Conservation (phyloP, 108 stramenopile species). For the Schizochytrium sp. region DNA sequence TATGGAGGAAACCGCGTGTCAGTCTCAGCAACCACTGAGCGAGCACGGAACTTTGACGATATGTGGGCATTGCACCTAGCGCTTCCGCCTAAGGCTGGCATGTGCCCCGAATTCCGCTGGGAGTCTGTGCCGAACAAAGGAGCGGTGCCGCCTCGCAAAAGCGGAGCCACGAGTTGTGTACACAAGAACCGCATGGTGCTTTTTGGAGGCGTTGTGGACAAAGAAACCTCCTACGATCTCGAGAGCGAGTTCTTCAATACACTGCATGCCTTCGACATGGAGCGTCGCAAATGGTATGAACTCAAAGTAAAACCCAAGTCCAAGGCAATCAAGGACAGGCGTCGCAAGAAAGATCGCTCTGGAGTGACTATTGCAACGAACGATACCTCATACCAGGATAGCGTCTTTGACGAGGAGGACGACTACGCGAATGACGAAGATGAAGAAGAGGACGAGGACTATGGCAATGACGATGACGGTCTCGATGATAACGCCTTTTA, state of each 20-base stretch:
- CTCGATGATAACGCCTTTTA: constrained; percentile 60
- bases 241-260: constrained; percentile 73
- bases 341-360: constrained; percentile 1
- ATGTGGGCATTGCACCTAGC: constrained; percentile 74
- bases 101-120: constrained; percentile 39
- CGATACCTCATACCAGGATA: constrained; percentile 37
- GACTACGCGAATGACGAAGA: constrained; percentile 56
- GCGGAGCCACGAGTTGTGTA: constrained; percentile 68
- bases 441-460: constrained; percentile 63
- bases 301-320: constrained; percentile 53
- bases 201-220: constrained; percentile 75
- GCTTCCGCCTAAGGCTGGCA: constrained; percentile 46
- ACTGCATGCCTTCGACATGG: constrained; percentile 75
- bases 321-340: constrained; percentile 5
- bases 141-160: constrained; percentile 70
- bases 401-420: constrained; percentile 55
- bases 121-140: constrained; percentile 71
- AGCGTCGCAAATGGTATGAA: constrained; percentile 69
- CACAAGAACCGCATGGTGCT: constrained; percentile 74
- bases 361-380: neutral
- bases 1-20: constrained; percentile 63
- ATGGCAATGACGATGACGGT: constrained; percentile 3
- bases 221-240: constrained; percentile 63
- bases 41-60: constrained; percentile 68
- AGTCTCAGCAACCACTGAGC: constrained; percentile 58